Base-by-base conservation (phyloP, 164 flowering plant genomes). In the grape (Vitis vinifera) region DNA sequence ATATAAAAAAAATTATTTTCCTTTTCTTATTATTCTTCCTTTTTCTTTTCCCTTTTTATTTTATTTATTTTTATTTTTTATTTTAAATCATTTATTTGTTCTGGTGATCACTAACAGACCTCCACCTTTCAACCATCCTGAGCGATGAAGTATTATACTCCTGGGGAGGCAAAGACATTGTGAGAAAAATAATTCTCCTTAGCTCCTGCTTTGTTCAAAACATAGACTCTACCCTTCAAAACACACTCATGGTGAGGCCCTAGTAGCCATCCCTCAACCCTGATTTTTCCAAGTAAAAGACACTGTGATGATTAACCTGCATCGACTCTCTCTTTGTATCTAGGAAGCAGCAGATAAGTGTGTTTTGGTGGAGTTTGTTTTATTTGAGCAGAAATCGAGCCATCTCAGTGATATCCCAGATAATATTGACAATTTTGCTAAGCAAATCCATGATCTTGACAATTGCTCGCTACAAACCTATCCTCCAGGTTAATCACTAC, bases 321-420 rank as follows among this genome's bases (percentile, higher is more conserved):
- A 15, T 37, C 52, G 17, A 13, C 29, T 68, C 49, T 23, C 19
- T 11, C 27, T 23, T 75, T 31, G 51, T 62, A 29, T 10, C 29
- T 77, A 94, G 98, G 97, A 89, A 73, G 97, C 97, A 29, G 90
- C 89, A 1, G 90, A 88, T 66, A 87, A 82, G 68, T 86, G 87
- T 80, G 84, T 92, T 72, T 77, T 88, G 0, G 78, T 94, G 51
- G 97, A 94, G 71, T 92, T 92, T 75, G 59, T 84, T 17, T 68
- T 89, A 62, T 65, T 94, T 70, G 91, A 90, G 78, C 88, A 78
- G 62, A 80, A 80, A 68, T 75, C 80, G 30, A 75, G 76, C 73
- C 86, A 84, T 62, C 79, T 82, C 47, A 50, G 70, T 59, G 78
- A 80, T 63, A n/a, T 72, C 48, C 72, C 82, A 8, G 84, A 76